phyloP scores from a whole-genome alignment of 306 rosid genomes.

The Cicer yamashitae region DNA sequence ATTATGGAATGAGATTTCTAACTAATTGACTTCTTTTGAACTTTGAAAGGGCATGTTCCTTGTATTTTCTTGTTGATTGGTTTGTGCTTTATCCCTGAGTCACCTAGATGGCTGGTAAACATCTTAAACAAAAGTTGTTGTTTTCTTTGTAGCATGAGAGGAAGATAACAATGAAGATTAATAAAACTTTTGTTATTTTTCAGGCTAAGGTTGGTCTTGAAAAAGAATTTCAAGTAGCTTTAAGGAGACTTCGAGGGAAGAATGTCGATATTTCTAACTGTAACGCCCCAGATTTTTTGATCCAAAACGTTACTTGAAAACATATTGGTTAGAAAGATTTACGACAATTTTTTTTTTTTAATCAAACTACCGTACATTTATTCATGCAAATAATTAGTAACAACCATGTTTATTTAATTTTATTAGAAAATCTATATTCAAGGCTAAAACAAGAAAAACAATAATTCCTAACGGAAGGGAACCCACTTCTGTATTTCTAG shows the following conservation, averaged over 20 bases:
- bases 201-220: conserved; percentile 71
- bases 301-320: too few relatives aligned
- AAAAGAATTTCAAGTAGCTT: conserved; percentile 62
- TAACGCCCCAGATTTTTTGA: too few relatives aligned
- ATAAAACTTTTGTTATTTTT: conserved; percentile 26
- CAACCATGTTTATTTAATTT: too few relatives aligned
- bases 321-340: too few relatives aligned
- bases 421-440: too few relatives aligned
- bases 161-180: conserved; percentile 18
- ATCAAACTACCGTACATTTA: too few relatives aligned
- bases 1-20: not conserved
- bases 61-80: conserved; percentile 69
- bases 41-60: conserved; percentile 71
- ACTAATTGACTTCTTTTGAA: conserved; percentile 36
- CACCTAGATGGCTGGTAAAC: conserved; percentile 88
- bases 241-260: conserved; percentile 67
- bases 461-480: too few relatives aligned
- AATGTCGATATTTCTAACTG: conserved; percentile 62
- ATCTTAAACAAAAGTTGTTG: conserved; percentile 15
- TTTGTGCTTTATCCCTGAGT: conserved; percentile 75
- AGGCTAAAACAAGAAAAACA: too few relatives aligned
- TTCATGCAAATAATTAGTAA: too few relatives aligned
- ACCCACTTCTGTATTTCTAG: too few relatives aligned
- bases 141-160: conserved; percentile 4
- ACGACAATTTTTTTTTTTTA: too few relatives aligned